Evolutionary conservation across 1,284 basidiomycete species (phyloP).

Genomic region (Melampsora larici-populina): DNA sequence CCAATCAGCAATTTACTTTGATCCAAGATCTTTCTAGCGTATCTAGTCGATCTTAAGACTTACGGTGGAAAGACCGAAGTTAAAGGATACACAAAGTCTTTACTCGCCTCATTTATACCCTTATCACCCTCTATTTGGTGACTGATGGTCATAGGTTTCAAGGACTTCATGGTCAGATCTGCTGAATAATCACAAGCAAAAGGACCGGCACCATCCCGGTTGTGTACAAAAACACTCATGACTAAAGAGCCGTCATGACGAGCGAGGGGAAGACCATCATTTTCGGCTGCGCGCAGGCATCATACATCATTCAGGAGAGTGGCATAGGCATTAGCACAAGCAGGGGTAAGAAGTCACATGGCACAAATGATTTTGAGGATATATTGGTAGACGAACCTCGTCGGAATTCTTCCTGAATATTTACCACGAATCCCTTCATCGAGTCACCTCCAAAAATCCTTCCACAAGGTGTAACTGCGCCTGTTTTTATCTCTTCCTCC

Average conservation of each 20-base stretch:
- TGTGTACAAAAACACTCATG: conserved; percentile 35
- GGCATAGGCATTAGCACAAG: not conserved
- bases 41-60: not conserved
- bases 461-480: conserved; percentile 21
- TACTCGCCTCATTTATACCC: conserved; percentile 21
- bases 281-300: conserved; percentile 5
- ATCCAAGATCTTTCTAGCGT: not conserved
- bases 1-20: not conserved
- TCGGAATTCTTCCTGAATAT: conserved; percentile 28
- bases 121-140: conserved; percentile 32
- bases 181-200: conserved; percentile 35
- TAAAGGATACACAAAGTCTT: conserved; percentile 40
- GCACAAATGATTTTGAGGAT: not conserved
- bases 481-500: conserved; percentile 19
- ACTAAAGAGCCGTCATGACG: conserved; percentile 17
- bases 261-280: conserved; percentile 13
- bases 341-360: not conserved
- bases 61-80: conserved; percentile 20
- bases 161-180: conserved; percentile 15
- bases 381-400: not conserved
- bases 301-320: not conserved
- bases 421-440: conserved; percentile 20
- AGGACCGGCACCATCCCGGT: conserved; percentile 22
- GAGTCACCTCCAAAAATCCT: conserved; percentile 34
- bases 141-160: conserved; percentile 28